phyloP scores from a whole-genome alignment of 2,329 filamentous ascomycete species.

The Pestalotiopsis sp. region DNA sequence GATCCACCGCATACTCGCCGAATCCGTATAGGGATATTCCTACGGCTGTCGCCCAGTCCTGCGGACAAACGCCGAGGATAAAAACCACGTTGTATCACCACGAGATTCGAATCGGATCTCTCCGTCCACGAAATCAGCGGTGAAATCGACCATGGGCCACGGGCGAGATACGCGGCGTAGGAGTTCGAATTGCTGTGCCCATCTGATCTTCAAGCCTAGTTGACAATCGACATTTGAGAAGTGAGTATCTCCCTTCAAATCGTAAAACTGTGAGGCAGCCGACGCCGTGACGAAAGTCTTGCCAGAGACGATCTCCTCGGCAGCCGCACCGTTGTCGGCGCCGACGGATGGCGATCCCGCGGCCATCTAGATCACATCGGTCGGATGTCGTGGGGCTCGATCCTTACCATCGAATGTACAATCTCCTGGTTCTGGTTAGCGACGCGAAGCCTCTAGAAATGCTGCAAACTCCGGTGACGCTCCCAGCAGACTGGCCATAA shows the following conservation, averaged over 20 bases:
- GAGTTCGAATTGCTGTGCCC: neutral
- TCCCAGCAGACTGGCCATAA: too few relatives aligned
- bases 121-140: neutral
- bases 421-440: too few relatives aligned
- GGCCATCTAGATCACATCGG: too few relatives aligned
- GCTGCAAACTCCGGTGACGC: too few relatives aligned
- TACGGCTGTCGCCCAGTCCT: neutral
- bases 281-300: neutral
- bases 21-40: neutral
- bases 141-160: neutral
- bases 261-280: too few relatives aligned
- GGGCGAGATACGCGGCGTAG: neutral
- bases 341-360: neutral
- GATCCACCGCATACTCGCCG: neutral
- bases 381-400: too few relatives aligned
- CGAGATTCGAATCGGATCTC: neutral
- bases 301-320: neutral
- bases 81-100: neutral
- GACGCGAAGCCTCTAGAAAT: too few relatives aligned
- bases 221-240: neutral
- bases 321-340: neutral
- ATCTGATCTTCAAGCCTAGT: neutral
- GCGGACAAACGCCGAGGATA: neutral
- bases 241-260: too few relatives aligned
- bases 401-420: too few relatives aligned